Percentiles rank a stretch among this genome's conserved stretches.
phyloP scores from a whole-genome alignment of 345 rosid species.

The Raphanus sativus region DNA sequence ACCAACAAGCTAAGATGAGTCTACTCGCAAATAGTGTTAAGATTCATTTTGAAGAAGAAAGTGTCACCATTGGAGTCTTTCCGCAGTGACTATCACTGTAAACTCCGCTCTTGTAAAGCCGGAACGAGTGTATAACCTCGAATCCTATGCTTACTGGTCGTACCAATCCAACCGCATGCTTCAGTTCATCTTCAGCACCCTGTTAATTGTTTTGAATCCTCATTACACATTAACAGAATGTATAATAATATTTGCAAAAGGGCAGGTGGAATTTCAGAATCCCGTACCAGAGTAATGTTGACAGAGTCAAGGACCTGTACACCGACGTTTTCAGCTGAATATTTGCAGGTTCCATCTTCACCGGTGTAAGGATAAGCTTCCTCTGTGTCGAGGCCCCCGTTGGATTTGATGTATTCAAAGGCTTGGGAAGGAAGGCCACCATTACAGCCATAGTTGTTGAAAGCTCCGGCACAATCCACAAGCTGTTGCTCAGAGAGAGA shows the following conservation, averaged over 20 bases:
- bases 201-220: constrained; percentile 30
- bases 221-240: constrained; percentile 3
- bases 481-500: constrained; percentile 97
- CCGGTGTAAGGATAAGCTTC: constrained; percentile 83
- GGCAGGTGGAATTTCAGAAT: not conserved
- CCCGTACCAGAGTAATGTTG: constrained; percentile 77
- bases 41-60: not conserved
- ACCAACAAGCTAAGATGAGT: not conserved
- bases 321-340: constrained; percentile 71
- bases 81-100: constrained; percentile 72
- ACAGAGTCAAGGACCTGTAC: constrained; percentile 66
- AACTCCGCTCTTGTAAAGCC: constrained; percentile 76
- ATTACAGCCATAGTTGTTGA: constrained; percentile 80
- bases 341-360: constrained; percentile 65
- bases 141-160: constrained; percentile 96
- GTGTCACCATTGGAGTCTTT: constrained; percentile 64
- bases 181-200: constrained; percentile 92
- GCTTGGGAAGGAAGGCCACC: constrained; percentile 99
- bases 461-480: constrained; percentile 94
- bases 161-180: constrained; percentile 85
- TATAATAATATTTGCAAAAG: too few relatives aligned
- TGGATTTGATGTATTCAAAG: constrained; percentile 85
- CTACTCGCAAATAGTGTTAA: not conserved
- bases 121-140: constrained; percentile 65
- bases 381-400: constrained; percentile 95